A percentile compares a stretch with the other conserved stretches of the same genome.
Evolutionary conservation across 306 rosid species (phyloP).

Genomic region (Cucurbita pepo): DNA sequence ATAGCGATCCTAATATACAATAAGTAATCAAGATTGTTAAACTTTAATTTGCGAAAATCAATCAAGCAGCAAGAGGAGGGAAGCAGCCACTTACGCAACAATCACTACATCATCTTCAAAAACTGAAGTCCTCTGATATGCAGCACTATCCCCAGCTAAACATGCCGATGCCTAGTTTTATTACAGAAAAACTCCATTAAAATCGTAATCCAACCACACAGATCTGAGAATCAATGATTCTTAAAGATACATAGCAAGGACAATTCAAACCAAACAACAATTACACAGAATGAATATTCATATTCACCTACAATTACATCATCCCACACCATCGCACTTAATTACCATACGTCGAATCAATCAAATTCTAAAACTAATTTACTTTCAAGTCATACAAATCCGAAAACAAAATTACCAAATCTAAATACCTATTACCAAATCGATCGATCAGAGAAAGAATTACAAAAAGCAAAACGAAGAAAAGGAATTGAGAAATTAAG

Average conservation of each 20-base stretch:
- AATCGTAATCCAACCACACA: neutral
- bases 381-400: neutral
- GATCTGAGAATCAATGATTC: neutral
- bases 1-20: no score
- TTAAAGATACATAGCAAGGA: neutral
- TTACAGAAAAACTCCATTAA: neutral
- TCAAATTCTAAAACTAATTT: neutral
- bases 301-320: neutral
- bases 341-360: neutral
- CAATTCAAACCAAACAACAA: no score
- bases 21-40: no score
- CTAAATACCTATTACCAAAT: neutral
- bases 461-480: neutral
- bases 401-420: neutral
- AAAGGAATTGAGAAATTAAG: neutral
- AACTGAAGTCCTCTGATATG: slow-evolving; percentile 49
- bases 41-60: neutral
- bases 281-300: no score
- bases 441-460: neutral
- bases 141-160: slow-evolving; percentile 87
- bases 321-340: neutral
- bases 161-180: slow-evolving; percentile 53
- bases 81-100: slow-evolving; percentile 55
- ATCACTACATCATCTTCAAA: slow-evolving; percentile 88
- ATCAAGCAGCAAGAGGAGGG: neutral